Conservation (phyloP, 83 land plant genomes). For the Thuja plicata region DNA sequence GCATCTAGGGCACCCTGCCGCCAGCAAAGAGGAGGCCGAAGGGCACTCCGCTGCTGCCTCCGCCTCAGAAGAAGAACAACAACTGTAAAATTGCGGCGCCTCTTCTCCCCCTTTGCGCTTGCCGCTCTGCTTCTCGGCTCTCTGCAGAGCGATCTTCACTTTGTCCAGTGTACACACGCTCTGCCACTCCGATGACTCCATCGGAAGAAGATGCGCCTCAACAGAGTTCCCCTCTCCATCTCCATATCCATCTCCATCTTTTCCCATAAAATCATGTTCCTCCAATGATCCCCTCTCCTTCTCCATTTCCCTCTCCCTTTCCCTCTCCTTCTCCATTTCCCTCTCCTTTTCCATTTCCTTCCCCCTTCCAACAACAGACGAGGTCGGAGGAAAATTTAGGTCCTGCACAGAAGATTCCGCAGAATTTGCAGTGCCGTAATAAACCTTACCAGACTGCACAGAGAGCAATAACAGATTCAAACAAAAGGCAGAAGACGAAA, state of each 20-base stretch:
- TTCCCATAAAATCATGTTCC: constrained; percentile 16
- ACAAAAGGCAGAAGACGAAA: too few species aligned
- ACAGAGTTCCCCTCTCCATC: neutral
- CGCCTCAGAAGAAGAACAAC: too few species aligned
- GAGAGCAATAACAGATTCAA: too few species aligned
- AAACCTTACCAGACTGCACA: constrained; percentile 16
- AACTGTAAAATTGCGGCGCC: neutral
- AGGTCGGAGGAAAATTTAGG: constrained; percentile 2
- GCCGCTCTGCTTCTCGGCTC: neutral
- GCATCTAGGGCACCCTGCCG: constrained; percentile 69
- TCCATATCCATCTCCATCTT: neutral
- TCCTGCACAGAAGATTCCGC: neutral
- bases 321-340: neutral
- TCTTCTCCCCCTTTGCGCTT: constrained; percentile 1
- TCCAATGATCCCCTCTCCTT: neutral
- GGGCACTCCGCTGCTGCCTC: constrained; percentile 12
- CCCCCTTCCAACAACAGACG: neutral
- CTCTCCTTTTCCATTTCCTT: too few species aligned
- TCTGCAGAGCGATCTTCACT: constrained; percentile 10
- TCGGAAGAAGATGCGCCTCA: neutral
- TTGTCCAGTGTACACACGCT: constrained; percentile 17
- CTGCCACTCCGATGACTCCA: neutral
- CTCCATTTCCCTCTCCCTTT: too few species aligned
- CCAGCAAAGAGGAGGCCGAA: constrained; percentile 50
- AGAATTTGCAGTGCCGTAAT: neutral